Base-by-base conservation (phyloP, 805 yeast species). In the Maudiozyma barnettii region DNA sequence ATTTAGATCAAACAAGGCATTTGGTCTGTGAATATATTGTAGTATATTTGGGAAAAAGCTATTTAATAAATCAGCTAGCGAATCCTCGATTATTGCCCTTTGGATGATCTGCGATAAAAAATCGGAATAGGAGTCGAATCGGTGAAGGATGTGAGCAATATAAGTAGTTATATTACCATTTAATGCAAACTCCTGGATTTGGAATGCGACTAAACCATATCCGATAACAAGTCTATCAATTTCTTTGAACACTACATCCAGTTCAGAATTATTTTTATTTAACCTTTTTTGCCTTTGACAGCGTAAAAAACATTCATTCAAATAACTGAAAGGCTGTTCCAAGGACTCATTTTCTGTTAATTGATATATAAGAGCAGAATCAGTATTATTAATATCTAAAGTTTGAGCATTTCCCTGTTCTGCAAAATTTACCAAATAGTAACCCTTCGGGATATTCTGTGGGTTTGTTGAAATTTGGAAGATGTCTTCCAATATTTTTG, bases 151-250 rank as follows among this genome's bases (percentile, higher is more conserved):
- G 40, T 61, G 65, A 39, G 49, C 52, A 9, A 66, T 47, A 47
- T 60, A 60, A n/a, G 44, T 30, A 20, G 47, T 44, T 7, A 54
- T 52, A 35, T 54, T 52, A 18, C 61, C 65, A 36, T 55, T 54
- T 16, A 56, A 45, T 20, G 62, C 52, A 45, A 65, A 65, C 47
- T 82, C 90, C 9, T 84, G 82, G 2, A 80, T 75, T 61, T 81
- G 87, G 58, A 84, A 81, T 20, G 81, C 64, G 20, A 84, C 80
- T 26, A 81, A 67, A 0, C 86, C 88, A 63, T 81, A 85, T 22
- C 84, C 79, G 13, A 63, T 54, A 8, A 61, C 57, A 30, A 60
- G 46, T 42, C 62, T 46, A 41, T 76, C 71, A 21, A 77, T 65
- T 49, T 78, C 79, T 47, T 73, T 69, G 44, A 79, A 63, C 6